Percentiles rank a stretch among this genome's conserved stretches.
These are phyloP conservation scores for Fonsecaea nubica DNA, from an alignment of 2,329 filamentous ascomycete species.

Conservation along the genomic window DNA sequence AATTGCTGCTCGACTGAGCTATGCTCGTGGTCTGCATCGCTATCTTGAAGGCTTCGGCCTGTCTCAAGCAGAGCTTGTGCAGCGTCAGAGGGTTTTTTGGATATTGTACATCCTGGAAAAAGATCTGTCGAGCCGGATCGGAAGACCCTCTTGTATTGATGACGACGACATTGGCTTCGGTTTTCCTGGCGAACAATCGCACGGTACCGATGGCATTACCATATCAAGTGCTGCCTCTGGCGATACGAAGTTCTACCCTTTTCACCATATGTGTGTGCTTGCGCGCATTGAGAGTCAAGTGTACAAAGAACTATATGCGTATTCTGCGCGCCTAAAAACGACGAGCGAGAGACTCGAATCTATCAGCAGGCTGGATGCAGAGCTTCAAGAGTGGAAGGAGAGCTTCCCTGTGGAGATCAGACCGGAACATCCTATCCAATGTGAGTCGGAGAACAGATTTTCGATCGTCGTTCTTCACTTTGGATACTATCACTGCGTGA, in stretches of 20 bases:
- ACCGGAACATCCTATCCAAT: conserved; percentile 24
- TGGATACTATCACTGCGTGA: conserved; percentile 26
- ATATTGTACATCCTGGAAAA: conserved; percentile 28
- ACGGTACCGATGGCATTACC: conserved; percentile 9
- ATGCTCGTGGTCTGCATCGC: conserved; percentile 23
- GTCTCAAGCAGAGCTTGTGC: conserved; percentile 18
- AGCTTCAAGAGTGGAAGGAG: conserved; percentile 33
- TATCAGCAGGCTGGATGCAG: conserved; percentile 27
- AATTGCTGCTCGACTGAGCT: conserved; percentile 18
- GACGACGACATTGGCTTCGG: conserved; percentile 23
- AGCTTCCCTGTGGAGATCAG: conserved; percentile 18
- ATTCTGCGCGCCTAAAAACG: conserved; percentile 17
- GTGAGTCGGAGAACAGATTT: conserved; percentile 13
- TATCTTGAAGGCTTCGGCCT: conserved; percentile 28
- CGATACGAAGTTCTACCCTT: conserved; percentile 23
- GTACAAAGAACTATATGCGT: conserved; percentile 22
- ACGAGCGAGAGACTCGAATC: conserved; percentile 20
- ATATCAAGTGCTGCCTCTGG: conserved; percentile 9
- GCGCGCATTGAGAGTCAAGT: conserved; percentile 23
- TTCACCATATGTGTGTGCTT: conserved; percentile 20
- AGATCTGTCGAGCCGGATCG: conserved; percentile 22
- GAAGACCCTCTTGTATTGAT: conserved; percentile 27
- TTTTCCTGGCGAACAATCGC: background rate
- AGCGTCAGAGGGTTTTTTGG: conserved; percentile 31
- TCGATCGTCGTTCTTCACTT: conserved; percentile 24